These are phyloP conservation scores for Vitrella brassicaformis DNA, from an alignment of 73 alveolate genomes.

Conservation along the genomic window DNA sequence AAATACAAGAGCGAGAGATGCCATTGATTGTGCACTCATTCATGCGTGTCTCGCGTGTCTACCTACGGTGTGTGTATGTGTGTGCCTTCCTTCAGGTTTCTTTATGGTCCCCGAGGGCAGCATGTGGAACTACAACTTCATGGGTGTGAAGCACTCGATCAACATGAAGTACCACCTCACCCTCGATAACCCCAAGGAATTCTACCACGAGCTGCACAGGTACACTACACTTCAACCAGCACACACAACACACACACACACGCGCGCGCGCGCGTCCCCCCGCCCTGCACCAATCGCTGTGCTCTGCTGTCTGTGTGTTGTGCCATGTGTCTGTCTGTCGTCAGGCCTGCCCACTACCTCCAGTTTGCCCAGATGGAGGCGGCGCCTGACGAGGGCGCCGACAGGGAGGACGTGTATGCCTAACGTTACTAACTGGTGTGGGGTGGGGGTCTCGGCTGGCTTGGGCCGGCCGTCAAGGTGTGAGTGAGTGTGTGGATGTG, in stretches of 20 bases:
- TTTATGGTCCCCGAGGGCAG: conserved; percentile 95
- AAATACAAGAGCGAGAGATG: no score
- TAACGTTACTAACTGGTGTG: no score
- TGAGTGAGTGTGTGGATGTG: no score
- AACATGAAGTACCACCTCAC: conserved; percentile 79
- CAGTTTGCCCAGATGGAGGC: conserved; percentile 33
- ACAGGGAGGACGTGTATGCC: conserved; percentile 11
- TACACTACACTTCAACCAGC: background rate
- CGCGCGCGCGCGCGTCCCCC: background rate
- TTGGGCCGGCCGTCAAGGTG: no score
- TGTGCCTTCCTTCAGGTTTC: conserved; percentile 52
- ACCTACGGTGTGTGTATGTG: no score
- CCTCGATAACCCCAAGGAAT: conserved; percentile 45
- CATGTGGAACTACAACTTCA: conserved; percentile 98
- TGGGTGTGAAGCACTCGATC: conserved; percentile 88
- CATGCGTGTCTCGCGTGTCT: background rate
- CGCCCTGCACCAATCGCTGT: background rate
- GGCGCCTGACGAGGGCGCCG: conserved; percentile 24
- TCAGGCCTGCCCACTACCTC: conserved; percentile 39
- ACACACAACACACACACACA: background rate
- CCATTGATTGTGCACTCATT: background rate
- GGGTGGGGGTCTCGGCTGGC: no score
- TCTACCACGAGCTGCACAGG: conserved; percentile 41
- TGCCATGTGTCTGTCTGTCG: background rate
- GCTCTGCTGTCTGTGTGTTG: no score